Conservation (phyloP, 768 basidiomycete genomes). For the Kwoniella bestiolae region DNA sequence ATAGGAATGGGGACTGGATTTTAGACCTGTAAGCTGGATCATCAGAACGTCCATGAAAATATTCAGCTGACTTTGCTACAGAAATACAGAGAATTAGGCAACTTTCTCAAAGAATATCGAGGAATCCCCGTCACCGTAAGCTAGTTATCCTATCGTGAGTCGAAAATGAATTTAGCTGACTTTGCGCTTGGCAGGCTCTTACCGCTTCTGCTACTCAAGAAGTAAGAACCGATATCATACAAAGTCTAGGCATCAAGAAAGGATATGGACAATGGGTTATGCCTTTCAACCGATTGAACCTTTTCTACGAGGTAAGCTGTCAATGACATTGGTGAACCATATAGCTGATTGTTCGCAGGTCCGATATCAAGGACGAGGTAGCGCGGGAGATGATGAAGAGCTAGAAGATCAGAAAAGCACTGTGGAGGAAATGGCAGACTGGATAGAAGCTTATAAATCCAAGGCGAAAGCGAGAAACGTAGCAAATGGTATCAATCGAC, state of each 20-base stretch:
- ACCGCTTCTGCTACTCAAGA: constrained; percentile 57
- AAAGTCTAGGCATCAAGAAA: constrained; percentile 41
- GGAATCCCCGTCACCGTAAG: constrained; percentile 55
- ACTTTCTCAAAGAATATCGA: constrained; percentile 51
- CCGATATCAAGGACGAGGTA: constrained; percentile 34
- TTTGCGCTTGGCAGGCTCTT: constrained; percentile 43
- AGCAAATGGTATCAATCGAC: constrained; percentile 28
- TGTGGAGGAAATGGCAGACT: constrained; percentile 46
- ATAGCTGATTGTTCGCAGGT: constrained; percentile 25
- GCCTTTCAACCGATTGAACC: constrained; percentile 57
- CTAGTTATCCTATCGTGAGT: neutral
- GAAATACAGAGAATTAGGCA: constrained; percentile 54
- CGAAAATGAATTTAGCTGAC: neutral
- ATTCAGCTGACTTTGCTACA: constrained; percentile 4
- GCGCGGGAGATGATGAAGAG: constrained; percentile 14
- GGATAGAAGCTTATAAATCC: constrained; percentile 39
- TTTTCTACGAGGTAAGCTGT: constrained; percentile 57
- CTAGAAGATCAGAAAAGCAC: constrained; percentile 23
- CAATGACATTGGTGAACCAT: neutral
- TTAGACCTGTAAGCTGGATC: constrained; percentile 40
- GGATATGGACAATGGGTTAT: constrained; percentile 55
- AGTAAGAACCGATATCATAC: constrained; percentile 54
- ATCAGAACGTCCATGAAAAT: neutral
- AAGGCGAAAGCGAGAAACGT: constrained; percentile 29
- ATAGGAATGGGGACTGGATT: constrained; percentile 56